These are phyloP conservation scores for Talaromyces adpressus DNA, from an alignment of 495 filamentous ascomycete species.

Conservation along the genomic window DNA sequence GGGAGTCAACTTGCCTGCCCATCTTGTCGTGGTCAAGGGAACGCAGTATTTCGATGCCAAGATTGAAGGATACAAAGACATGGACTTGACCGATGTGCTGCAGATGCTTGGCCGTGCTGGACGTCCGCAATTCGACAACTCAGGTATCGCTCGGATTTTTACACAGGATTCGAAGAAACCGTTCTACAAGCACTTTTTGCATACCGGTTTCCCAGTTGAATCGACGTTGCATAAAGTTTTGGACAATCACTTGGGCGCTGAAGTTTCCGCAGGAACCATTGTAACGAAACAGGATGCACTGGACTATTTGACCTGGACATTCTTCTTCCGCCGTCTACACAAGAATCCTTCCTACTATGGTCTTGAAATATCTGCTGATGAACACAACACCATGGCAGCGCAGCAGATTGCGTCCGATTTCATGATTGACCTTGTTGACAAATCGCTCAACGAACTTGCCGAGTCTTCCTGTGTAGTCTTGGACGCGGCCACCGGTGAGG, in stretches of 20 bases:
- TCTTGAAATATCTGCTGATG: constrained; percentile 86
- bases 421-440: constrained; percentile 86
- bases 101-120: constrained; percentile 98
- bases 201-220: constrained; percentile 97
- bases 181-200: constrained; percentile 99
- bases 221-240: constrained; percentile 92
- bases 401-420: constrained; percentile 82
- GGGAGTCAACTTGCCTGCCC: constrained; percentile 97
- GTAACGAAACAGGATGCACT: constrained; percentile 91
- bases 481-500: constrained; percentile 73
- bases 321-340: constrained; percentile 95
- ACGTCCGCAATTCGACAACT: constrained; percentile 91
- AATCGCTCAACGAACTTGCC: constrained; percentile 70
- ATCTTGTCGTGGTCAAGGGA: constrained; percentile 96
- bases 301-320: constrained; percentile 98
- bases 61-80: constrained; percentile 94
- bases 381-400: constrained; percentile 83
- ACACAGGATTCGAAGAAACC: constrained; percentile 97
- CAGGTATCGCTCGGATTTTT: constrained; percentile 92
- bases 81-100: constrained; percentile 97
- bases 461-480: constrained; percentile 76
- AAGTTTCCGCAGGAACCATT: constrained; percentile 90
- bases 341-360: constrained; percentile 99
- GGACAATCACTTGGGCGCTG: constrained; percentile 94
- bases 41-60: constrained; percentile 99